Base-by-base conservation (phyloP, 441 rosid genomes). In the Biscutella laevigata region DNA sequence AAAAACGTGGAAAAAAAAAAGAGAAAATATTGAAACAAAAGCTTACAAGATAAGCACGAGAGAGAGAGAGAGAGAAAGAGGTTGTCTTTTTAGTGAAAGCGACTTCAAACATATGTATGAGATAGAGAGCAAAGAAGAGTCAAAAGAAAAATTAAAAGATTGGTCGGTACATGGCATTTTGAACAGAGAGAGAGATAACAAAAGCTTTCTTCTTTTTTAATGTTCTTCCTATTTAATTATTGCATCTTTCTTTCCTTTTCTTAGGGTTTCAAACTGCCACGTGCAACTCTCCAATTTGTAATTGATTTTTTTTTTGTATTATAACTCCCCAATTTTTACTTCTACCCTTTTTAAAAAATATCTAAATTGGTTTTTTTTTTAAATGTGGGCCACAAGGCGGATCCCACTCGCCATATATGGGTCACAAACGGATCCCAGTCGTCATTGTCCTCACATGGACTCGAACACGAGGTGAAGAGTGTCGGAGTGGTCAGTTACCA, bases 1-100 rank as follows among this genome's bases (percentile, higher is more conserved):
- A 20, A 27, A 11, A n/a, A 35, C 16, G 48, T 22, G n/a, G 50
- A 48, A 15, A 63, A 55, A 48, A 26, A 56, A 27, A 38, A 47
- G 12, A 6, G 28, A 27, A 33, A 43, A 51, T 26, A 40, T 4
- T 24, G 32, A 56, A 33, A 26, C 26, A 64, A 61, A 74, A 65
- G 72, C 60, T 38, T 43, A 64, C 68, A 58, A 40, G 81, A 78
- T 74, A 75, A 77, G 84, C 84, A 77, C 78, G 83, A 80, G 67
- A 54, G 74, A 67, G 54, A 57, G n/a, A n/a, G n/a, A n/a, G 25
- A 22, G 25, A 22, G 25, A 50, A 65, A 55, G 70, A 51, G 53
- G 57, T 58, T 39, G 54, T 66, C 90, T 75, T 85, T 82, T 63
- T 47, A 57, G 27, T 59, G 90, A 85, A 72, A 80, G 78, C 68